Percentiles rank a stretch among this genome's conserved stretches.
phyloP scores from a whole-genome alignment of 257 asterid species.

The Solanum rostratum region DNA sequence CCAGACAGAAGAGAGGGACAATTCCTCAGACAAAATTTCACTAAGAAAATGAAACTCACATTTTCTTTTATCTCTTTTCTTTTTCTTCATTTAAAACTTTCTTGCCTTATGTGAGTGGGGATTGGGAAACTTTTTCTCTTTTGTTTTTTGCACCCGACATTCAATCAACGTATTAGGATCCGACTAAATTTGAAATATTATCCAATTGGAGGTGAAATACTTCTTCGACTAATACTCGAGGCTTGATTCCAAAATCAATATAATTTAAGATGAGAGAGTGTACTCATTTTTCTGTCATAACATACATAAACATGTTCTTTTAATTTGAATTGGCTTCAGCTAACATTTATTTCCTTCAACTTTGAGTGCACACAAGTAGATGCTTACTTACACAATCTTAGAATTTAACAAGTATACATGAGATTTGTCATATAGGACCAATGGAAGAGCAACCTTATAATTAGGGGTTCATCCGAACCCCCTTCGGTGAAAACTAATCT shows the following conservation, averaged over 20 bases:
- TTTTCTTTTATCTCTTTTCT: neutral
- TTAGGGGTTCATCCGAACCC: too few relatives aligned
- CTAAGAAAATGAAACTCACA: neutral
- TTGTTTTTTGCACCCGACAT: neutral
- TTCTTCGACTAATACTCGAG: fast-evolving
- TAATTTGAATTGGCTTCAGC: neutral
- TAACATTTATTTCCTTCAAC: too few relatives aligned
- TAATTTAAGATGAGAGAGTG: neutral
- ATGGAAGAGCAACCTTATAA: too few relatives aligned
- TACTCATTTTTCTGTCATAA: neutral
- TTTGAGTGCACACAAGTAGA: neutral
- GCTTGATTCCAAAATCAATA: neutral
- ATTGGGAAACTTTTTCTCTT: neutral
- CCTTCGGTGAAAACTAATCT: too few relatives aligned
- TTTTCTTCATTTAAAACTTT: neutral
- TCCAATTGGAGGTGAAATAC: fast-evolving
- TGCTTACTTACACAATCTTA: too few relatives aligned
- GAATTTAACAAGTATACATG: too few relatives aligned
- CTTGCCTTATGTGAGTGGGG: neutral
- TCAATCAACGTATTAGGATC: neutral
- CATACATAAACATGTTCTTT: too few relatives aligned
- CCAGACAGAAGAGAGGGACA: constrained; percentile 11
- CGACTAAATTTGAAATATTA: neutral
- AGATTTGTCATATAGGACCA: too few relatives aligned
- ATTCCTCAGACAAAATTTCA: constrained; percentile 3